A percentile compares a stretch with the other conserved stretches of the same genome.
Evolutionary conservation across 2,329 filamentous ascomycete genomes (phyloP).

Genomic region (Phyllosticta citribraziliensis): DNA sequence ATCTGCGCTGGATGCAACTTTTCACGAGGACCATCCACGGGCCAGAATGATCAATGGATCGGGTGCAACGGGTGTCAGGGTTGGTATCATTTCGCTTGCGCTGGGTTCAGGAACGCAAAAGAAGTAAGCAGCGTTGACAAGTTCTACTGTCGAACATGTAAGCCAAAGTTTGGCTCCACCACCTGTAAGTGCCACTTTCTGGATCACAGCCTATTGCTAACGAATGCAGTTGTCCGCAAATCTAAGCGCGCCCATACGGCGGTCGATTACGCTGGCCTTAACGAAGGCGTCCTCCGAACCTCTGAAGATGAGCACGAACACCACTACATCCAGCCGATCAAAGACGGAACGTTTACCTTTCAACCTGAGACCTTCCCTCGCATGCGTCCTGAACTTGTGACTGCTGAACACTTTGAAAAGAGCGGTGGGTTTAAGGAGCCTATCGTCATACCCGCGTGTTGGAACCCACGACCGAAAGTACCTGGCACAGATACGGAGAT

Average conservation of each 20-base stretch:
- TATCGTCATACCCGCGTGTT: constrained; percentile 53
- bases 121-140: constrained; percentile 59
- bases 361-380: constrained; percentile 53
- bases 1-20: constrained; percentile 50
- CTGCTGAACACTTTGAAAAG: constrained; percentile 53
- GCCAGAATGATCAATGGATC: constrained; percentile 54
- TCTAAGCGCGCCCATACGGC: constrained; percentile 54
- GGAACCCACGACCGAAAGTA: constrained; percentile 45
- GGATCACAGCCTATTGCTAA: constrained; percentile 16
- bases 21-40: constrained; percentile 41
- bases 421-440: constrained; percentile 55
- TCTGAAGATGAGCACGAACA: constrained; percentile 55
- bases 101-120: constrained; percentile 53
- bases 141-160: constrained; percentile 53
- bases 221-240: constrained; percentile 46
- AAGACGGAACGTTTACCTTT: constrained; percentile 53
- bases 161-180: constrained; percentile 49
- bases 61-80: constrained; percentile 58
- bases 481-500: constrained; percentile 7
- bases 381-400: constrained; percentile 53
- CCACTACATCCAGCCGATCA: constrained; percentile 59
- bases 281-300: constrained; percentile 56
- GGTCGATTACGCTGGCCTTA: constrained; percentile 59
- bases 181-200: constrained; percentile 37
- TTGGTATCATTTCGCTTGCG: constrained; percentile 60